Evolutionary conservation across 2,329 filamentous ascomycete species (phyloP), one percentile per base, ranked within the genome.

Genomic region (Penicillium sp.): DNA sequence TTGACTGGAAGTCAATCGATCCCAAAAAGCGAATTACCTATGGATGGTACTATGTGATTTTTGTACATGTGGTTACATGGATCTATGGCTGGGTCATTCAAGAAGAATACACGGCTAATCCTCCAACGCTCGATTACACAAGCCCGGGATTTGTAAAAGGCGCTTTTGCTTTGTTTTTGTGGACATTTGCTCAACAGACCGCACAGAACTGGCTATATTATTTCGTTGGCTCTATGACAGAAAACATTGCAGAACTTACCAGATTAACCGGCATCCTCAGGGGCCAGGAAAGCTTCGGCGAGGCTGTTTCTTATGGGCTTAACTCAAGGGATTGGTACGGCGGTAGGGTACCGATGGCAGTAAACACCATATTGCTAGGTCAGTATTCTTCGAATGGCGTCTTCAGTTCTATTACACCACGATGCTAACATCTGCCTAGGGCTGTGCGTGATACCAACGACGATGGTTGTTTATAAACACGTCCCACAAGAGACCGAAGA

Each of bases 191-290:
- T 2, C 71, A 79, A 2, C 80, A 83, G 62, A 71, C 77, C 0
- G 64, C 82, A 20, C 80, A 83, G 63, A 83, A 82, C 54, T 83
- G 79, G 78, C 69, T 83, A 0, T 83, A 83, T 60, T 83, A 82
- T 61, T 68, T 83, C 18, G 68, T 83, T 1, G 78, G 80, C 0
- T 81, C 77, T 5, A 82, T 77, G 69, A 82, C 80, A 0, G 77
- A 83, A 52, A 81, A 82, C 50, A 81, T 83, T 57, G 80, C 79
- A 0, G 80, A 84, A 60, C 60, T 71, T 2, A 64, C 66, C 46
- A 71, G 76, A 1, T 72, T 75, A 16, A 71, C 74, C 6, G 76
- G 75, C 47, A 72, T 77, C 18, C 61, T 79, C 4, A 65, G 76
- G 8, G 76, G 76, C 0, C 75, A 78, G 46, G 76, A 78, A 59